These are phyloP conservation scores for Acanthamoeba royreba DNA, from an alignment of 208 protist species.

Conservation along the genomic window DNA sequence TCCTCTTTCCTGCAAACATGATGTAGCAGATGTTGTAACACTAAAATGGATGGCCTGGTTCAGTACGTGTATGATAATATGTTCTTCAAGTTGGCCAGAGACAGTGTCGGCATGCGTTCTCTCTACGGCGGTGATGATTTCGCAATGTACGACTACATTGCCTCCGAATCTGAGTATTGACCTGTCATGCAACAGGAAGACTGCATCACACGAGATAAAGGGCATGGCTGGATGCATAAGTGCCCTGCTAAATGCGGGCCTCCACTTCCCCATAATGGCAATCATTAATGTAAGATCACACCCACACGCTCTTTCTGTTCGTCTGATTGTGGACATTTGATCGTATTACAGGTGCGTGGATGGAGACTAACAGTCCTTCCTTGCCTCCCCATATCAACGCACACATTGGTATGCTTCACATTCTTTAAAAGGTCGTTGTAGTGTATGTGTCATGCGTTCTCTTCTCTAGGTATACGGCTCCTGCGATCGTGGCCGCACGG, in stretches of 20 bases:
- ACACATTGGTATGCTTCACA: not conserved
- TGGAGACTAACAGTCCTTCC: not conserved
- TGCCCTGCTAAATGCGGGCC: not conserved
- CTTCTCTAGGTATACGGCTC: not conserved
- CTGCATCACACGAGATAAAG: not conserved
- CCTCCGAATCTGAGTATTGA: no score
- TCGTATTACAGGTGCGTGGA: not conserved
- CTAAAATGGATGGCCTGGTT: no score
- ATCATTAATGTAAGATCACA: not conserved
- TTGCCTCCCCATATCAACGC: not conserved
- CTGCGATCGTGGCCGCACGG: not conserved
- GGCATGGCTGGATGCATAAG: not conserved
- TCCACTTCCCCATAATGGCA: not conserved
- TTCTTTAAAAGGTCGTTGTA: not conserved
- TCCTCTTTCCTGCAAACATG: no score
- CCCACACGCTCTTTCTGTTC: not conserved
- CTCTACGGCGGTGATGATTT: not conserved
- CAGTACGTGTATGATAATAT: not conserved
- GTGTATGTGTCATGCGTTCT: no score
- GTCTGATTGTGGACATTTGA: not conserved
- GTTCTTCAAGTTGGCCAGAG: not conserved
- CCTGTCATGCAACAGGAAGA: no score
- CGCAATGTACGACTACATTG: not conserved
- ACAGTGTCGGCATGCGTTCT: not conserved
- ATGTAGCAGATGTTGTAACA: no score